phyloP scores from a whole-genome alignment of 768 basidiomycete species.

The Rhizopogon roseolus region DNA sequence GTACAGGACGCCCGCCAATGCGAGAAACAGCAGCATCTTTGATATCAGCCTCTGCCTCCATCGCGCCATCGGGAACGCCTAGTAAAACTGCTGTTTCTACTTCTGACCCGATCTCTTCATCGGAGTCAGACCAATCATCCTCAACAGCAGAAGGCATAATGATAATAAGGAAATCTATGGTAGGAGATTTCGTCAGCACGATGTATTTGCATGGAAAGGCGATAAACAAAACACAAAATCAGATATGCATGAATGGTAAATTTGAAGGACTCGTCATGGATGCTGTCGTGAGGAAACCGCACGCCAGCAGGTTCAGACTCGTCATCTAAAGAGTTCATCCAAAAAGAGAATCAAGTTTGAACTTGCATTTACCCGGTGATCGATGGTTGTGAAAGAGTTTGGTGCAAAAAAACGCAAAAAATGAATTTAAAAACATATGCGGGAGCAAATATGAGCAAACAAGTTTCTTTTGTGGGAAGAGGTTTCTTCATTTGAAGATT shows the following conservation, averaged over 20 bases:
- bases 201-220: not conserved
- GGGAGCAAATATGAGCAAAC: too few relatives aligned
- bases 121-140: conserved; percentile 80
- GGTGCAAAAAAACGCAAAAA: too few relatives aligned
- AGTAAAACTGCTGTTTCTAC: conserved; percentile 72
- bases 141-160: conserved; percentile 40
- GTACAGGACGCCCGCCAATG: conserved; percentile 88
- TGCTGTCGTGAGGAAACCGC: conserved; percentile 56
- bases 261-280: conserved; percentile 59
- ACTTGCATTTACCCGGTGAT: conserved; percentile 16
- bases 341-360: conserved; percentile 2
- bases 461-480: too few relatives aligned
- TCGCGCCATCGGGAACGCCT: conserved; percentile 73
- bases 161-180: not conserved
- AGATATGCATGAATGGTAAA: conserved; percentile 95
- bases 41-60: conserved; percentile 55
- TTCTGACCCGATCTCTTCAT: conserved; percentile 52
- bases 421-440: too few relatives aligned
- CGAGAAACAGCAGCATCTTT: conserved; percentile 81
- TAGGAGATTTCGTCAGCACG: conserved; percentile 9
- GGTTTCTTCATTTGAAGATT: too few relatives aligned
- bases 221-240: conserved; percentile 34
- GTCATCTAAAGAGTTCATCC: conserved; percentile 62
- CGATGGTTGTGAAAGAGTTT: conserved; percentile 6
- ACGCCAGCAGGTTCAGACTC: conserved; percentile 68